phyloP scores from a whole-genome alignment of 352 stramenopile genomes.

The Peronospora destructor region DNA sequence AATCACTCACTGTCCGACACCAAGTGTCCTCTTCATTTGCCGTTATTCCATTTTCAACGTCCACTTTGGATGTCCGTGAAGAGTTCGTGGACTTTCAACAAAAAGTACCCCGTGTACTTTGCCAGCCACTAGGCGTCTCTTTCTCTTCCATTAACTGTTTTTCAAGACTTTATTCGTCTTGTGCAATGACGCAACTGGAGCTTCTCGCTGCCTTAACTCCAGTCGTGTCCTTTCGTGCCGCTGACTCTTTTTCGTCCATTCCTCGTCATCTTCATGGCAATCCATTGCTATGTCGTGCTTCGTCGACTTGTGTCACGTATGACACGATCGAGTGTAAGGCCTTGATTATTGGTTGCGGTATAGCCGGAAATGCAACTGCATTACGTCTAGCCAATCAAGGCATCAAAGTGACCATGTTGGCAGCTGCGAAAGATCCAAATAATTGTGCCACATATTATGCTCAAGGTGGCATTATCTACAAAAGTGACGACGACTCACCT shows the following conservation, averaged over 20 bases:
- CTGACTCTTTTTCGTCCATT: constrained; percentile 19
- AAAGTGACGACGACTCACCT: constrained; percentile 80
- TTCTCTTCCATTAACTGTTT: background rate
- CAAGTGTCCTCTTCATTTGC: constrained; percentile 11
- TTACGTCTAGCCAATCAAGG: constrained; percentile 70
- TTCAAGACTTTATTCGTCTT: background rate
- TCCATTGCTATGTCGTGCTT: constrained; percentile 27
- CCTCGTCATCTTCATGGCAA: constrained; percentile 33
- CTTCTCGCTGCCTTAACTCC: constrained; percentile 20
- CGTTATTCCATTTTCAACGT: constrained; percentile 13
- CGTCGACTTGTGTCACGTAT: constrained; percentile 29
- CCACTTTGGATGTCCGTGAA: constrained; percentile 71
- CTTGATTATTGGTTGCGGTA: constrained; percentile 71
- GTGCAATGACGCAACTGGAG: constrained; percentile 50
- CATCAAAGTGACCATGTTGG: constrained; percentile 75
- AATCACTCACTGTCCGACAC: constrained; percentile 1
- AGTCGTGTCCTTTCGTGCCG: constrained; percentile 30
- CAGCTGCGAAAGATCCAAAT: constrained; percentile 57
- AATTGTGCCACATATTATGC: constrained; percentile 94
- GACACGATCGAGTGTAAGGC: constrained; percentile 55
- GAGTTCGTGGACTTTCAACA: constrained; percentile 78
- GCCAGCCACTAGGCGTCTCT: constrained; percentile 46
- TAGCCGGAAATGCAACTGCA: constrained; percentile 68
- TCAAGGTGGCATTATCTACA: constrained; percentile 95
- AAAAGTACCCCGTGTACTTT: constrained; percentile 75